Base-by-base conservation (phyloP, 1,139 yeast genomes). In the Yamadazyma songkhlaensis region DNA sequence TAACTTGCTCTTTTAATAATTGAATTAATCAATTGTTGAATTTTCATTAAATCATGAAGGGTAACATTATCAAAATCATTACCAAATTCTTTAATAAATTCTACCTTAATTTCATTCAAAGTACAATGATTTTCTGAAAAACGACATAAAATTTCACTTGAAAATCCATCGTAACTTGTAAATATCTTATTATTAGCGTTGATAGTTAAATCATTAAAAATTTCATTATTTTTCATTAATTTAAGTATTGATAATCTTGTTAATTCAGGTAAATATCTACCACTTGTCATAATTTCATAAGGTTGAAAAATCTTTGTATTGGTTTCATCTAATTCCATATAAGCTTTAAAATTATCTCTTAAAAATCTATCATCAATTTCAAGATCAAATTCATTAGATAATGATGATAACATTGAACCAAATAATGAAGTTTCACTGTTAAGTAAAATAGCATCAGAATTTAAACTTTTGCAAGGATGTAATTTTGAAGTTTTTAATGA, bases 221-320 rank as follows among this genome's bases (percentile, higher is more conserved):
- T 39, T 42, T 64, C 69, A 5, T 53, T 47, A 5, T 45, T 44
- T 2, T 55, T 53, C 26, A 63, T 50, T 45, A 69, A 49, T 32
- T 67, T 72, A 23, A 61, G 49, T 29, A 75, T 38, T 3, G 65
- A 65, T 38, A 72, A 55, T 34, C 83, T 58, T 5, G 72, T 57
- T 40, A 77, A 53, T 49, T 78, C 84, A 9, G 79, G 77, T 37
- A 78, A 60, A 53, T 78, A 78, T 46, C 83, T 59, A 1, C 83
- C 84, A 34, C 78, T 64, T 27, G 79, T 67, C 63, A 76, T 59
- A 41, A 73, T 58, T 50, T 78, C 84, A 32, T 69, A 56, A 2
- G 84, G 84, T 51, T 78, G 83, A 49, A 74, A 72, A 28, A 74
- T 59, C 8, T 56, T 53, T 13, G 55, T 43, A n/a, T 55, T 49